A percentile compares a stretch with the other conserved stretches of the same genome.
phyloP scores from a whole-genome alignment of 345 rosid species.

The Aegle marmelos region DNA sequence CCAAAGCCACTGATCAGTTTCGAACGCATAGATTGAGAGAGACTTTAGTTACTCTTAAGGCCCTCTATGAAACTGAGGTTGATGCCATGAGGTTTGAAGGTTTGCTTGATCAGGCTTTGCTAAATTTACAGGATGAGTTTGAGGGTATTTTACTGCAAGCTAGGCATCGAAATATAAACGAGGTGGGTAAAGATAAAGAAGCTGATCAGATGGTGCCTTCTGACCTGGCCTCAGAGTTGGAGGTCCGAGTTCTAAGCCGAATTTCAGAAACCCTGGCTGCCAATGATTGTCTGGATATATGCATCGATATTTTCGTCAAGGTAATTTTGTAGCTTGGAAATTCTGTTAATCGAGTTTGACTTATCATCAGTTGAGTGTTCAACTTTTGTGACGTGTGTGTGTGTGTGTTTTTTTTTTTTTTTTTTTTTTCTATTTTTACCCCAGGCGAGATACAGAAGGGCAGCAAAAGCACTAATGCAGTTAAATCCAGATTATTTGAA shows the following conservation, averaged over 20 bases:
- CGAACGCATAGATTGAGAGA: conserved; percentile 47
- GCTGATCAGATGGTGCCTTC: conserved; percentile 11
- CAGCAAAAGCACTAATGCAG: conserved; percentile 60
- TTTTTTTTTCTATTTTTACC: no score
- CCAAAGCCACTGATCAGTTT: conserved; percentile 55
- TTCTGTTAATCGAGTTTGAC: not conserved
- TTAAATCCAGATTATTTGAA: conserved; percentile 51
- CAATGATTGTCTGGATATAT: conserved; percentile 66
- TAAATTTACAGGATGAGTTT: conserved; percentile 56
- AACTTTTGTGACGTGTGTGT: not conserved
- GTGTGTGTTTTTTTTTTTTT: not conserved
- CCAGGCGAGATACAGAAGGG: conserved; percentile 63
- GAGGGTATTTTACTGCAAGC: conserved; percentile 41
- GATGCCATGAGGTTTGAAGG: conserved; percentile 67
- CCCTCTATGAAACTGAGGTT: conserved; percentile 48
- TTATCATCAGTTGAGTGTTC: not conserved
- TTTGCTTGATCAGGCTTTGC: conserved; percentile 60
- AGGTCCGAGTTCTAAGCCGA: conserved; percentile 40
- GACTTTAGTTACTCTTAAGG: conserved; percentile 52
- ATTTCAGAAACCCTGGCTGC: conserved; percentile 46
- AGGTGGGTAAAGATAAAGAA: conserved; percentile 18
- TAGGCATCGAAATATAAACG: conserved; percentile 41
- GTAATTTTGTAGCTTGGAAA: conserved; percentile 15
- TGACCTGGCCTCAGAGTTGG: conserved; percentile 48
- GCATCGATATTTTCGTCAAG: conserved; percentile 62